A percentile compares a stretch with the other conserved stretches of the same genome.
Conservation (phyloP, 1,284 basidiomycete species). For the Cutaneotrichosporon sp. region DNA sequence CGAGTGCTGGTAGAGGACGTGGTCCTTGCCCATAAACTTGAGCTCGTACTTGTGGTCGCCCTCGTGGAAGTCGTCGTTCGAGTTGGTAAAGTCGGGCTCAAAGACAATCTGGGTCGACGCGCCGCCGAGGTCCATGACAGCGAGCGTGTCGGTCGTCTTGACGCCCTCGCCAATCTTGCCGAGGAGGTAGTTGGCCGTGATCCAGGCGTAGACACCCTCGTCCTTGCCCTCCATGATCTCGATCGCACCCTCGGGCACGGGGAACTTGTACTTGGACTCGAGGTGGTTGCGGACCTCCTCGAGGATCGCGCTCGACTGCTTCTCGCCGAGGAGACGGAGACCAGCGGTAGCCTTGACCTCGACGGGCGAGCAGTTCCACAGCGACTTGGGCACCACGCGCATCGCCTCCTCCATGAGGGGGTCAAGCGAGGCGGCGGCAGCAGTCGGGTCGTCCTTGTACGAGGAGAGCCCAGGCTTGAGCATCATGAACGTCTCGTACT, state of each 20-base stretch:
- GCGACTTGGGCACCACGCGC: conserved; percentile 67
- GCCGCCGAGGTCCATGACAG: conserved; percentile 94
- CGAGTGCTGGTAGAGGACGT: conserved; percentile 89
- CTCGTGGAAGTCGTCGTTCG: conserved; percentile 61
- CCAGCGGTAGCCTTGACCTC: conserved; percentile 97
- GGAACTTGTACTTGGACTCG: conserved; percentile 71
- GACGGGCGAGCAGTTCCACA: conserved; percentile 79
- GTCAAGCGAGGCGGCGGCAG: conserved; percentile 79
- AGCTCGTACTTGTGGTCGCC: conserved; percentile 95
- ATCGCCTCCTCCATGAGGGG: conserved; percentile 78
- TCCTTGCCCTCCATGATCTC: conserved; percentile 95
- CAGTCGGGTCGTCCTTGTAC: conserved; percentile 62
- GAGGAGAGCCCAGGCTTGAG: conserved; percentile 78
- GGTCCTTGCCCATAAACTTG: conserved; percentile 68
- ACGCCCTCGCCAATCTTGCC: conserved; percentile 66
- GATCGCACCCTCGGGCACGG: conserved; percentile 64
- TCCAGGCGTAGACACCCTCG: conserved; percentile 97
- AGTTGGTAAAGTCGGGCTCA: conserved; percentile 68
- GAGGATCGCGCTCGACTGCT: conserved; percentile 73
- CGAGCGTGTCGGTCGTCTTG: conserved; percentile 66
- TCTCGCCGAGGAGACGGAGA: conserved; percentile 70
- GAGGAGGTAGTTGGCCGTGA: conserved; percentile 93
- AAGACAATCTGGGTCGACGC: conserved; percentile 99
- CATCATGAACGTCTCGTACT: conserved; percentile 91
- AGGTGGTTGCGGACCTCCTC: conserved; percentile 71